phyloP scores from a whole-genome alignment of 2,329 filamentous ascomycete species.

The Ascochyta fabae region DNA sequence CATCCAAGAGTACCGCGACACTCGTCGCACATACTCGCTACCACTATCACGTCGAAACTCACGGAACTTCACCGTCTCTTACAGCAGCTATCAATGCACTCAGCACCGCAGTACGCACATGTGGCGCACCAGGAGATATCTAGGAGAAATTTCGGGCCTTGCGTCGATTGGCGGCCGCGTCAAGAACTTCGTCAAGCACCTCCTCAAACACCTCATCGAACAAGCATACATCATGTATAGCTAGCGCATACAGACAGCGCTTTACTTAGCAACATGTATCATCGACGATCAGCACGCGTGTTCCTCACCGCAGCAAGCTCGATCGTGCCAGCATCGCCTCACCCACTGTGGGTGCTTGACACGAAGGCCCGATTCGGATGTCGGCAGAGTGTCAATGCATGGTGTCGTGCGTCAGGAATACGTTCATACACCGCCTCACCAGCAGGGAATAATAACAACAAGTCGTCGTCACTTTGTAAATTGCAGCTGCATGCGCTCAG shows the following conservation, averaged over 20 bases:
- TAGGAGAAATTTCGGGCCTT: conserved; percentile 9
- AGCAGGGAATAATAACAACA: neutral
- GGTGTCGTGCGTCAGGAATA: conserved; percentile 9
- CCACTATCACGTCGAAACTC: neutral
- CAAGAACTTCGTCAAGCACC: neutral
- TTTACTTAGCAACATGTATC: neutral
- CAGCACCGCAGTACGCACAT: neutral
- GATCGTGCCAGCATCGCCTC: neutral
- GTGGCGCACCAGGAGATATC: neutral
- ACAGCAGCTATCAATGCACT: neutral
- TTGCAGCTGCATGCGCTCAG: neutral
- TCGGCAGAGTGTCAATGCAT: conserved; percentile 12
- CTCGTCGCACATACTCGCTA: neutral
- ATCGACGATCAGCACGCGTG: conserved; percentile 3
- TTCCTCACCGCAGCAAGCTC: conserved; percentile 1
- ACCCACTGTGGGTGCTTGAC: neutral
- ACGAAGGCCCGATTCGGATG: conserved; percentile 16
- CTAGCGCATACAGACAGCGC: neutral
- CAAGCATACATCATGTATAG: neutral
- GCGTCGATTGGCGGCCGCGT: too few species aligned
- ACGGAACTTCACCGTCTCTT: neutral
- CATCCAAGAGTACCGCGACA: neutral
- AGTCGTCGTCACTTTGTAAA: neutral
- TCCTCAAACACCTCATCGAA: neutral
- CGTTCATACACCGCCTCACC: conserved; percentile 7